Evolutionary conservation across 768 basidiomycete species (phyloP), one percentile per base, ranked within the genome.

Genomic region (Kwoniella bestiolae): DNA sequence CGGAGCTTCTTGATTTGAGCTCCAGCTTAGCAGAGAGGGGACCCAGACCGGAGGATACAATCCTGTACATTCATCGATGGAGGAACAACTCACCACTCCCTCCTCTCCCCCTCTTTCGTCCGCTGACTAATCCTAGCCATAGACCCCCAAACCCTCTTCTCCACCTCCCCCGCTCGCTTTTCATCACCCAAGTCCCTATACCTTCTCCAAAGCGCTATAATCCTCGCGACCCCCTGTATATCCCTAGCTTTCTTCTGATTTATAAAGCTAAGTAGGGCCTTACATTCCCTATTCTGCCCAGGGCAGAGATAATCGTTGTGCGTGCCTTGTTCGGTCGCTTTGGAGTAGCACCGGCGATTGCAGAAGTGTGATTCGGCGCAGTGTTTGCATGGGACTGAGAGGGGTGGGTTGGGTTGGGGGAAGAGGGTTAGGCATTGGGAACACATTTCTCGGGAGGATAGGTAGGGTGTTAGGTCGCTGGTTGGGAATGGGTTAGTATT

Each of bases 121-220:
- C 91, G 89, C 86, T 92, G 86, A 21, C 89, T 88, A 56, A 93
- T 82, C 65, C 86, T 88, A 3, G 92, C 92, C 57, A 92, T 83
- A 12, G 87, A 83, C 4, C 81, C 80, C 46, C 91, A 81, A 23
- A 74, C 64, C 51, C 74, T 68, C 5, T 56, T 26, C 31, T 72
- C 67, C 86, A 83, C 84, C 82, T 85, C 87, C 86, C 69, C 90
- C 87, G 18, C 83, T 77, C 12, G 81, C 72, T 57, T 52, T 49
- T 14, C 60, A 68, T 83, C 83, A 23, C 86, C 85, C 34, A 83
- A 78, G 44, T 86, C 86, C 44, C 83, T 82, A 0, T 87, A 83
- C 21, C 89, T 82, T 32, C 92, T 79, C 14, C 91, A 79, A 23
- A 86, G 83, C 47, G 88, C 87, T 0, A 90, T 86, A 68, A 86